Evolutionary conservation across 208 protist genomes (phyloP).

Genomic region (Naegleria gruberi): DNA sequence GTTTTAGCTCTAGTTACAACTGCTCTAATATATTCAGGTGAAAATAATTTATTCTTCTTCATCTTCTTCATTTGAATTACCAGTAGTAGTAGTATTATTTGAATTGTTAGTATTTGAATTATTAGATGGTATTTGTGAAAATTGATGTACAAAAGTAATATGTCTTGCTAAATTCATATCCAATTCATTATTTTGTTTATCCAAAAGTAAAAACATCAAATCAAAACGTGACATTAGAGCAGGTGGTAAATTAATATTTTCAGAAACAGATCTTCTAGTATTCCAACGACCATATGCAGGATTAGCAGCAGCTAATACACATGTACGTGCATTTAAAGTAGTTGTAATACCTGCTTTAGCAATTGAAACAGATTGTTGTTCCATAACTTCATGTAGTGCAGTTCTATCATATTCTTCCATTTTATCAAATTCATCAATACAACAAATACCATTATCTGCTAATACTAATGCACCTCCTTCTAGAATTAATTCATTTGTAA

Average conservation of each 20-base stretch:
- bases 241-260: conserved; percentile 96
- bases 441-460: conserved; percentile 96
- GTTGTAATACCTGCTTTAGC: conserved; percentile 99
- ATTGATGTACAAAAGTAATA: conserved; percentile 66
- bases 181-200: conserved; percentile 66
- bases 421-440: conserved; percentile 99
- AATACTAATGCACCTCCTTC: conserved; percentile 94
- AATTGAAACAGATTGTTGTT: conserved; percentile 98
- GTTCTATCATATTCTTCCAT: conserved; percentile 93
- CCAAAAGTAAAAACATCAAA: conserved; percentile 75
- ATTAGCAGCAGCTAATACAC: conserved; percentile 97
- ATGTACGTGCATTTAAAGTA: conserved; percentile 93
- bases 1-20: background rate
- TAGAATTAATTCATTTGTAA: conserved; percentile 83
- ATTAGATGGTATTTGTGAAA: background rate
- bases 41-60: background rate
- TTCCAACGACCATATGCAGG: conserved; percentile 93
- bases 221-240: conserved; percentile 96
- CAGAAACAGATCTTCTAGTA: conserved; percentile 66
- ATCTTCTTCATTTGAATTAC: background rate
- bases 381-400: conserved; percentile 95
- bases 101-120: background rate
- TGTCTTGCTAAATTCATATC: conserved; percentile 89
- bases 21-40: background rate
- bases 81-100: background rate